phyloP scores from a whole-genome alignment of 2,329 filamentous ascomycete genomes.

The Ophiostoma sp. region DNA sequence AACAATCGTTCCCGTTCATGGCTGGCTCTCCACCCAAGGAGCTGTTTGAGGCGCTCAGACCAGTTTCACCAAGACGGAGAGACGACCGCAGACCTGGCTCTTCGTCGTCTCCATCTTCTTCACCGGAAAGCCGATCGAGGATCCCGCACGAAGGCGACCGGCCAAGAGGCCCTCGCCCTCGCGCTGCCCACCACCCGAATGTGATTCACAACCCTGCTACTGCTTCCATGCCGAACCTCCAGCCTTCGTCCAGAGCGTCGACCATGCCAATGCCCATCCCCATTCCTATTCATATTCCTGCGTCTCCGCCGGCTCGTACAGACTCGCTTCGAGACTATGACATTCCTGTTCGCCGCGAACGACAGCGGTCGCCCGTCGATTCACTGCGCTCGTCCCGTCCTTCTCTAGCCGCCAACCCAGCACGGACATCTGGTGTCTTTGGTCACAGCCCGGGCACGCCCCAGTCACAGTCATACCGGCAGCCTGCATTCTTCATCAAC shows the following conservation, averaged over 20 bases:
- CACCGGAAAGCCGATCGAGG: slow-evolving; percentile 32
- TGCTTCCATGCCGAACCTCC: slow-evolving; percentile 9
- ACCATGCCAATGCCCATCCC: slow-evolving; percentile 23
- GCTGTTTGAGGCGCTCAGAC: background rate
- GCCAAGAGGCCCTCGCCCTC: slow-evolving; percentile 30
- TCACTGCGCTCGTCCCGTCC: slow-evolving; percentile 10
- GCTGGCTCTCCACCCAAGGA: slow-evolving; percentile 10
- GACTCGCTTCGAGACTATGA: slow-evolving; percentile 10
- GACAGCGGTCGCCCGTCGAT: slow-evolving; percentile 23
- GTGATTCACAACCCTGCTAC: slow-evolving; percentile 30
- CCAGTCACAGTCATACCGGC: slow-evolving; percentile 12
- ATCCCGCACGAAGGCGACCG: slow-evolving; percentile 22
- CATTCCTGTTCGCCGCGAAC: slow-evolving; percentile 16
- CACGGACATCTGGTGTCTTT: slow-evolving; percentile 24
- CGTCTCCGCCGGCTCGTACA: background rate
- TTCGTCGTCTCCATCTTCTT: slow-evolving; percentile 36
- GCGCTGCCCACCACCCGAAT: slow-evolving; percentile 35
- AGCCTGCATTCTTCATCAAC: slow-evolving; percentile 23
- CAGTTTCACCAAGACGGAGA: slow-evolving; percentile 23
- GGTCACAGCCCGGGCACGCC: slow-evolving; percentile 1
- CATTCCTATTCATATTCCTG: slow-evolving; percentile 19
- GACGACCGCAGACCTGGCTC: slow-evolving; percentile 34
- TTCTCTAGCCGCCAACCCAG: slow-evolving; percentile 14
- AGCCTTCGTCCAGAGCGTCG: slow-evolving; percentile 6
- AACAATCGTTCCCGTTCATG: slow-evolving; percentile 25